Evolutionary conservation across 2,329 filamentous ascomycete species (phyloP).

Genomic region (Akanthomyces lecanii): DNA sequence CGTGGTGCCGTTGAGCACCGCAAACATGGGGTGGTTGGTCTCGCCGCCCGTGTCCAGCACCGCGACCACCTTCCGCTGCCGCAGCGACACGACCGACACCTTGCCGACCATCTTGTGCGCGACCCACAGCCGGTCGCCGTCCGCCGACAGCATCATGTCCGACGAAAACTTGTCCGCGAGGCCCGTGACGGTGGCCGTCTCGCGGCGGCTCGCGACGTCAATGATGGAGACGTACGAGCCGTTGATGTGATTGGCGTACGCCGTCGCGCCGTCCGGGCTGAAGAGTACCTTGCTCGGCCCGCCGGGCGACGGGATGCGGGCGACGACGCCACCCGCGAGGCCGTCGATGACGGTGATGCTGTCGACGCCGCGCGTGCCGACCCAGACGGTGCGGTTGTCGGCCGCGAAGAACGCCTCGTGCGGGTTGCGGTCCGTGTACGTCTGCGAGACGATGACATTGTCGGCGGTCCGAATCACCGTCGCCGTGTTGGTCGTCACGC

Average conservation of each 20-base stretch:
- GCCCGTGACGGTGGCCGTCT: constrained; percentile 11
- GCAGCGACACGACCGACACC: constrained; percentile 16
- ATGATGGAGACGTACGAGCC: constrained; percentile 18
- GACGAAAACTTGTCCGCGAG: constrained; percentile 18
- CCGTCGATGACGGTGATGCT: constrained; percentile 18
- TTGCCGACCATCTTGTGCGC: constrained; percentile 20
- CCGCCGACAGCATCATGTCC: constrained; percentile 20
- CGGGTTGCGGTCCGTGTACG: constrained; percentile 15
- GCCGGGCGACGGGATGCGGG: constrained; percentile 15
- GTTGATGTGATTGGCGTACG: constrained; percentile 19
- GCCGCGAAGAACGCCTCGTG: constrained; percentile 21
- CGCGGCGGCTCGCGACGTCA: constrained; percentile 14
- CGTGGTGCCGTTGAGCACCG: constrained; percentile 12
- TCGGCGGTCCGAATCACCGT: constrained; percentile 19
- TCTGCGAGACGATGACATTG: constrained; percentile 18
- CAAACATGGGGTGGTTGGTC: constrained; percentile 19
- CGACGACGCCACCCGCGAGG: constrained; percentile 16
- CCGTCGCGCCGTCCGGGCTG: constrained; percentile 18
- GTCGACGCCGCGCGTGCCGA: constrained; percentile 19
- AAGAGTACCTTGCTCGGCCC: constrained; percentile 21
- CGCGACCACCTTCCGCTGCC: background rate
- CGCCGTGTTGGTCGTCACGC: constrained; percentile 18
- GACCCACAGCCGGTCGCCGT: constrained; percentile 16
- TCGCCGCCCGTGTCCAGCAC: constrained; percentile 17
- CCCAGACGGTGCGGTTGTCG: constrained; percentile 19